phyloP scores from a whole-genome alignment of 441 rosid species.

The Euphorbia schlechtendalii region DNA sequence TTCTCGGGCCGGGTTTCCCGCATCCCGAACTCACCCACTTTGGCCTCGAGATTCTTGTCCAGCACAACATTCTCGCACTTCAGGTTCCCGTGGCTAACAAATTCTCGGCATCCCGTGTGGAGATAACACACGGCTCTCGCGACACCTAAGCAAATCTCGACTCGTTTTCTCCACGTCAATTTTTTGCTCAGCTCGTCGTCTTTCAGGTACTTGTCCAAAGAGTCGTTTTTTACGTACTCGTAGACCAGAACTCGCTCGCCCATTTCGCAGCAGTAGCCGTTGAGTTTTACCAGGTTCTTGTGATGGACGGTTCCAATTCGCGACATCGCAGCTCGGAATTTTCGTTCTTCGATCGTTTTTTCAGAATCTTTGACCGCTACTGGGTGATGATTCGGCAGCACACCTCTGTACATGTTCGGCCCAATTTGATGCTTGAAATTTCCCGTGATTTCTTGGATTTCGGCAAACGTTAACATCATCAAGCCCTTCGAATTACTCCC shows the following conservation, averaged over 20 bases:
- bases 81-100: constrained; percentile 67
- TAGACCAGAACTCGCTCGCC: constrained; percentile 54
- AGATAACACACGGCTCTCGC: constrained; percentile 64
- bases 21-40: constrained; percentile 59
- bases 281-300: constrained; percentile 59
- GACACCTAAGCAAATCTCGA: constrained; percentile 45
- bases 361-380: constrained; percentile 56
- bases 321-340: constrained; percentile 59
- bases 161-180: constrained; percentile 61
- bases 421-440: constrained; percentile 57
- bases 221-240: constrained; percentile 55
- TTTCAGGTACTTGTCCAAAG: constrained; percentile 44
- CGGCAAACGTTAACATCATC: constrained; percentile 46
- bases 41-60: constrained; percentile 57
- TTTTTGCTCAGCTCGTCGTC: constrained; percentile 45
- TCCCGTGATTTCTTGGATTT: constrained; percentile 52
- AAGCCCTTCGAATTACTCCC: constrained; percentile 45
- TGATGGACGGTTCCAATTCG: constrained; percentile 73
- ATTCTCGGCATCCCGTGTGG: constrained; percentile 73
- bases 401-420: constrained; percentile 50
- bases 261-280: constrained; percentile 65
- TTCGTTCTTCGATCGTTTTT: constrained; percentile 43
- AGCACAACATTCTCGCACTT: constrained; percentile 57
- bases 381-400: constrained; percentile 41
- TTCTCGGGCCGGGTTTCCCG: constrained; percentile 25